phyloP scores from a whole-genome alignment of 176 grass and related monocot genomes.

The Triticum urartu region DNA sequence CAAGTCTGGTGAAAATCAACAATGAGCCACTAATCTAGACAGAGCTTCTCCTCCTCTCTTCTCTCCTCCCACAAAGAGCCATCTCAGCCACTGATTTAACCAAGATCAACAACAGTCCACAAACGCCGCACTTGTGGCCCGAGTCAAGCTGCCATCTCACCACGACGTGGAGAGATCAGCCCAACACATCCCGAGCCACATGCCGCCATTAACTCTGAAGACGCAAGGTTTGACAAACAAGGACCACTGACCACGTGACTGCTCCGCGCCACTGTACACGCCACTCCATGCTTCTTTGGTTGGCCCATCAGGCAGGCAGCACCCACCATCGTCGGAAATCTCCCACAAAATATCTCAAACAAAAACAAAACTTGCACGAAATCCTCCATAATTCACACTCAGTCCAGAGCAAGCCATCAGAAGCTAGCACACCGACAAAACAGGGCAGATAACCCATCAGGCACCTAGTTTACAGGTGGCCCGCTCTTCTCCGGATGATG shows the following conservation, averaged over 20 bases:
- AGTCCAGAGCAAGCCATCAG: not conserved
- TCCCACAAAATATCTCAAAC: not conserved
- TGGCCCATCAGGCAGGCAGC: not conserved
- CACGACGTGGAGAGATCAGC: not conserved
- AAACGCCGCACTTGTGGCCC: not conserved
- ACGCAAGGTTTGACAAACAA: not conserved
- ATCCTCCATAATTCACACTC: no score
- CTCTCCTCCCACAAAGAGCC: not conserved
- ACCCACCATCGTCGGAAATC: no score
- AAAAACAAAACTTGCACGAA: not conserved
- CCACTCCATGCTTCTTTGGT: not conserved
- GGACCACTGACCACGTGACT: not conserved
- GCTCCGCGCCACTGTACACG: not conserved
- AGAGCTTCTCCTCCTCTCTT: no score
- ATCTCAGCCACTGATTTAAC: not conserved
- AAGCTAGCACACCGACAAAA: slow-evolving; percentile 13
- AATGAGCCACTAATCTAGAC: no score
- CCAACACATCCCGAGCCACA: not conserved
- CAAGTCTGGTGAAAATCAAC: no score
- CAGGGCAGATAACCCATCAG: not conserved
- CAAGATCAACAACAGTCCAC: not conserved
- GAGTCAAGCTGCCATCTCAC: not conserved
- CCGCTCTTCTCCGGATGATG: slow-evolving; percentile 18
- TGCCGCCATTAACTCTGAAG: not conserved
- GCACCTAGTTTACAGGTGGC: not conserved